Conservation (phyloP, 352 stramenopile species). For the Globisporangium iwayamae region DNA sequence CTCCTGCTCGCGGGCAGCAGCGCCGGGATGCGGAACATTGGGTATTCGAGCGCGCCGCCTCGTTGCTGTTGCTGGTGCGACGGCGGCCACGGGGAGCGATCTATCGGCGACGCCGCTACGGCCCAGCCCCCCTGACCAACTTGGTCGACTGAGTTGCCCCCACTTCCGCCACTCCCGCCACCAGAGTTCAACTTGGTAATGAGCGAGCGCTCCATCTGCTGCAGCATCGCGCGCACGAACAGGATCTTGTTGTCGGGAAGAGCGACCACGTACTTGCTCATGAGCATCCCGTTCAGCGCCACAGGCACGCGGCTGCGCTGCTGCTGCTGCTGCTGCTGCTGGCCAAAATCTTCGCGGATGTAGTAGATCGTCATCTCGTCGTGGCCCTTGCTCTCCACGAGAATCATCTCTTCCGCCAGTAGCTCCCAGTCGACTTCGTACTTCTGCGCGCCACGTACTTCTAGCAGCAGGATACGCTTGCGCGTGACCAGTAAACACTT, state of each 20-base stretch:
- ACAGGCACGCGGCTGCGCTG: conserved; percentile 10
- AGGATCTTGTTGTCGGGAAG: conserved; percentile 72
- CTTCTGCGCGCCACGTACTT: conserved; percentile 63
- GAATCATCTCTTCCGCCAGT: conserved; percentile 70
- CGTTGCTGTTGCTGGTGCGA: conserved; percentile 30
- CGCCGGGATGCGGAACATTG: conserved; percentile 57
- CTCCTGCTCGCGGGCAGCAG: conserved; percentile 33
- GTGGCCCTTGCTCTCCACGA: conserved; percentile 53
- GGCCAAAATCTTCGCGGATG: conserved; percentile 66
- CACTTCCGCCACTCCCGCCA: background rate
- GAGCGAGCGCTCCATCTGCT: conserved; percentile 78
- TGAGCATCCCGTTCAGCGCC: conserved; percentile 52
- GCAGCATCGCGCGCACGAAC: conserved; percentile 82
- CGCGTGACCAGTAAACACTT: conserved; percentile 83
- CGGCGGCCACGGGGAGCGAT: conserved; percentile 32
- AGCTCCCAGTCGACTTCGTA: conserved; percentile 84
- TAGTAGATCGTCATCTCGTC: conserved; percentile 58
- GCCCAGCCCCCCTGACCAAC: conserved; percentile 11
- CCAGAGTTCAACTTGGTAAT: conserved; percentile 59
- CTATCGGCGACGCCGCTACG: conserved; percentile 38
- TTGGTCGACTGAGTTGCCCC: conserved; percentile 15
- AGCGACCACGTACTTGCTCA: conserved; percentile 73
- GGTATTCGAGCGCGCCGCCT: conserved; percentile 44
- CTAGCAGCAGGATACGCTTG: conserved; percentile 76
- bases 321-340: conserved; percentile 5